Conservation (phyloP, 306 rosid species). For the Pterocarpus santalinus region DNA sequence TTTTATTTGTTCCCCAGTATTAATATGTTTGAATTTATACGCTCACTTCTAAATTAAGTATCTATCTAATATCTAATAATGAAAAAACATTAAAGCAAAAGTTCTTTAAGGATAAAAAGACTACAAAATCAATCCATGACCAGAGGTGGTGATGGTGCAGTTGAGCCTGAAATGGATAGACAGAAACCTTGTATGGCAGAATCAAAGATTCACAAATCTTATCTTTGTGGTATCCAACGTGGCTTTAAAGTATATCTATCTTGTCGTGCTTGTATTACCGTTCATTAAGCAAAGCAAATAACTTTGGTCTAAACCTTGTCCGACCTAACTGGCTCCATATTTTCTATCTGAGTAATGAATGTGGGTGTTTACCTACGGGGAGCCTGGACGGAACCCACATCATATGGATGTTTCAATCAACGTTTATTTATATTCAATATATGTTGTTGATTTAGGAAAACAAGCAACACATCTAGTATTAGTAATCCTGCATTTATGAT, state of each 20-base stretch:
- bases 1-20: too few species aligned
- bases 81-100: background rate
- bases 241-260: conserved; percentile 47
- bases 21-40: background rate
- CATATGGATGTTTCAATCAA: background rate
- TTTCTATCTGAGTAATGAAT: background rate
- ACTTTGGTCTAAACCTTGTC: background rate
- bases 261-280: conserved; percentile 27
- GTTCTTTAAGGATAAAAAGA: background rate
- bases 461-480: too few species aligned
- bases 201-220: conserved; percentile 1
- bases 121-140: background rate
- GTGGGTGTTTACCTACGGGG: background rate
- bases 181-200: conserved; percentile 1
- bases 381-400: background rate
- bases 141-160: background rate
- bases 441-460: too few species aligned
- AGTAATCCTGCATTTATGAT: background rate
- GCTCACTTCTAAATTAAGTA: background rate
- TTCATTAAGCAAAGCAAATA: conserved; percentile 42
- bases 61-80: background rate
- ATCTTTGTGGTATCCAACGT: conserved; percentile 41
- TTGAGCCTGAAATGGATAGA: background rate
- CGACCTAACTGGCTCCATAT: background rate
- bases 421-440: background rate